phyloP scores from a whole-genome alignment of 2,329 filamentous ascomycete species.

The Fusarium fujikuroi region DNA sequence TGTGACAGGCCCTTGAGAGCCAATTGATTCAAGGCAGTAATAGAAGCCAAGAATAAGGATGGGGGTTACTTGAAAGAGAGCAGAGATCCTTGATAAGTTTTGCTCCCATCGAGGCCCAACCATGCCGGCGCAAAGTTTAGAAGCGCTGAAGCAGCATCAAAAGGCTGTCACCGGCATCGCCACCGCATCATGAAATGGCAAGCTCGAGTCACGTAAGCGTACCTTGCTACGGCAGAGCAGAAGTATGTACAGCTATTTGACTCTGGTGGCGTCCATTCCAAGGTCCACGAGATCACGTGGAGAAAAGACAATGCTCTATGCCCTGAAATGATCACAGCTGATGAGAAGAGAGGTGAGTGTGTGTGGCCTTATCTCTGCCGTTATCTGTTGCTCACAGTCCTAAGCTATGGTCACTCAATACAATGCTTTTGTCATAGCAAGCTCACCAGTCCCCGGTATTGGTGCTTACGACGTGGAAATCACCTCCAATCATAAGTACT shows the following conservation, averaged over 20 bases:
- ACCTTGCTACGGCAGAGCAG: not conserved
- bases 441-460: not conserved
- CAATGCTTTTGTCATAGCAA: not conserved
- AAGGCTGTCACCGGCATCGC: not conserved
- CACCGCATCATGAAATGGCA: not conserved
- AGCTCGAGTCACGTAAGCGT: not conserved
- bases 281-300: not conserved
- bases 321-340: not conserved
- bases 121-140: not conserved
- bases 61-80: not conserved
- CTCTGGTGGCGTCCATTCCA: not conserved
- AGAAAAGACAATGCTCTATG: not conserved
- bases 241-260: not conserved
- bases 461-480: not conserved
- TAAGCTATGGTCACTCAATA: not conserved
- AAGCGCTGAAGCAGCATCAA: not conserved
- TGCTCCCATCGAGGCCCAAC: not conserved
- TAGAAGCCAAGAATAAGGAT: not conserved
- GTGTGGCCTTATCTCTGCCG: fast-evolving
- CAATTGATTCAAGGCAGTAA: not conserved
- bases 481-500: not conserved
- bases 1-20: not conserved
- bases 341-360: not conserved
- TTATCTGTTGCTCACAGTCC: not conserved
- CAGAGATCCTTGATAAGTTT: not conserved